Evolutionary conservation across 306 rosid genomes (phyloP), one percentile per base, ranked within the genome.

Genomic region (Amphicarpaea edgeworthii): DNA sequence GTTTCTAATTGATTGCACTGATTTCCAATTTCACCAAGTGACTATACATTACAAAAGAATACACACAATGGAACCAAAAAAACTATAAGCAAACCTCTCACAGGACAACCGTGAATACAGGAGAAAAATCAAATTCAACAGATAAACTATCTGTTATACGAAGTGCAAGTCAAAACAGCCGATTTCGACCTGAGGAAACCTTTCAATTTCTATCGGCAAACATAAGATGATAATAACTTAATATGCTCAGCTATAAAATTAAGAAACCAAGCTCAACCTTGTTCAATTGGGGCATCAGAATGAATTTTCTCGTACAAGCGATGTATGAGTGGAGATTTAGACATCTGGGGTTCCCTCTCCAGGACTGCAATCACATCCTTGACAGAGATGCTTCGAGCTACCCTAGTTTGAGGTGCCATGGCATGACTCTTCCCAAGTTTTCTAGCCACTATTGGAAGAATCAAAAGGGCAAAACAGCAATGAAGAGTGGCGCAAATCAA

Each of bases 311-410:
- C 92, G 24, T 85, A 86, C 83, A 89, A 85, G 69, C 89, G 86
- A 80, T 90, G 86, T 40, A 90, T 72, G 32, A 85, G 83, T 32
- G 95, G 80, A 14, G 95, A 89, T 81, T 82, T 83, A 11, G 90
- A 89, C 96, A 93, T 90, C 77, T 89, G 95, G 45, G 95, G 91
- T 76, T 93, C 98, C 84, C 96, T 90, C 82, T 89, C 96, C 70
- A 93, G 87, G 41, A 83, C 95, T 28, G 91, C 90, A 77, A 93
- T 88, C 47, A 93, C 91, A 79, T 93, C 96, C 87, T 85, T 89
- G 11, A 93, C 79, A 61, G 86, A 83, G 69, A 93, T 89, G 70
- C 84, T 87, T 11, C 90, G 90, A 67, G 72, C 88, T 74, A 87
- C 86, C 83, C 69, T 81, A 17, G 79, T 62, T 51, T 90, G 96